A percentile compares a stretch with the other conserved stretches of the same genome.
Evolutionary conservation across 2,329 filamentous ascomycete genomes (phyloP).

Genomic region (Pestalotiopsis fici): DNA sequence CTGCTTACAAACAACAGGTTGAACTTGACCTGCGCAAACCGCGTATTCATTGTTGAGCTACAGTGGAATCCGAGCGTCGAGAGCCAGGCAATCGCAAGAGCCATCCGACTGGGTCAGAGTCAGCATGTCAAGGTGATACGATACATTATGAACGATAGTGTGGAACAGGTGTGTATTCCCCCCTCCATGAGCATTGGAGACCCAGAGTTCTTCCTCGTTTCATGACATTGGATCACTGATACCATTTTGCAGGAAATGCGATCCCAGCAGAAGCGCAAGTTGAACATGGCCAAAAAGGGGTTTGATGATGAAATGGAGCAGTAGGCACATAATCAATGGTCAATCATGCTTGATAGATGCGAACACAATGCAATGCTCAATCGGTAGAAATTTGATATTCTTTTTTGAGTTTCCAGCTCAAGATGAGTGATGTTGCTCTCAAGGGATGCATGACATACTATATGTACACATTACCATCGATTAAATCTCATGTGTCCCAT

Average conservation of each 20-base stretch:
- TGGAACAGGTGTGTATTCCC: slow-evolving; percentile 42
- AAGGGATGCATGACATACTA: not conserved
- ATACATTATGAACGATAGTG: slow-evolving; percentile 42
- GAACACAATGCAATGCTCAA: not conserved
- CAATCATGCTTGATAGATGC: not conserved
- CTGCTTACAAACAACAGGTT: slow-evolving; percentile 28
- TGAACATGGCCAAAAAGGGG: slow-evolving; percentile 6
- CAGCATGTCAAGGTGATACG: slow-evolving; percentile 42
- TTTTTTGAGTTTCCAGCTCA: not conserved
- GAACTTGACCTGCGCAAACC: slow-evolving; percentile 48
- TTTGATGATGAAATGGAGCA: slow-evolving; percentile 2
- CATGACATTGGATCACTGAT: not conserved
- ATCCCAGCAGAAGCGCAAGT: slow-evolving; percentile 1
- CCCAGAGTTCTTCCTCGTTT: not conserved
- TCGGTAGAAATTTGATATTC: not conserved
- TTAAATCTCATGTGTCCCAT: not conserved
- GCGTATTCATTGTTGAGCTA: slow-evolving; percentile 51
- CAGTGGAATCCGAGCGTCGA: slow-evolving; percentile 58
- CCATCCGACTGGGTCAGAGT: slow-evolving; percentile 46
- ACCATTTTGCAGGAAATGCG: not conserved
- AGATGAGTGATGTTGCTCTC: not conserved
- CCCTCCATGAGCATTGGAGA: not conserved
- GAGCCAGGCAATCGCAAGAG: slow-evolving; percentile 51
- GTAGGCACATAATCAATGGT: not conserved
- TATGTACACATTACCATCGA: not conserved